phyloP scores from a whole-genome alignment of 306 rosid genomes.

The Canavalia gladiata region DNA sequence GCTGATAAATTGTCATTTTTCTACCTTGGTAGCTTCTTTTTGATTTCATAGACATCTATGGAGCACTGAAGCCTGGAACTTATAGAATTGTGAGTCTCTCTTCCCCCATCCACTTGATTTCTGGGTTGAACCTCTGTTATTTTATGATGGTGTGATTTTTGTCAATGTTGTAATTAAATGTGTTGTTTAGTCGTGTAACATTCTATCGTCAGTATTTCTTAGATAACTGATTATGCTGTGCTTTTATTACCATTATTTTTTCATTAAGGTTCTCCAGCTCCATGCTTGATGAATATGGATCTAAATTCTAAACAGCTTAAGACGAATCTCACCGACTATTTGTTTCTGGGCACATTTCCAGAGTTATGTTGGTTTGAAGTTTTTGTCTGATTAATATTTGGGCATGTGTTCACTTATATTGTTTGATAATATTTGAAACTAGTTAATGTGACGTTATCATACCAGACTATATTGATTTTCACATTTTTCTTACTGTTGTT shows the following conservation, averaged over 20 bases:
- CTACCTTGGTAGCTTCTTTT: conserved; percentile 66
- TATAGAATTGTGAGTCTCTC: conserved; percentile 76
- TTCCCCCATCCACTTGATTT: conserved; percentile 38
- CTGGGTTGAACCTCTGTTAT: conserved; percentile 25
- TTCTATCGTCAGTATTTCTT: conserved; percentile 28
- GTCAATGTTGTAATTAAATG: conserved; percentile 13
- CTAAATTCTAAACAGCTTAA: neutral
- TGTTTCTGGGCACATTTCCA: neutral
- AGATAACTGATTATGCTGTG: neutral
- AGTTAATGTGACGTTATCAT: neutral
- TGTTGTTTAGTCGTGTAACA: conserved; percentile 26
- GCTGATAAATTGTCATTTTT: conserved; percentile 46
- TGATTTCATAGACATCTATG: conserved; percentile 66
- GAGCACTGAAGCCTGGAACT: conserved; percentile 68
- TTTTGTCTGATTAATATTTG: neutral
- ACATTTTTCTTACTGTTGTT: neutral
- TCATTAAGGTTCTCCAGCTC: neutral
- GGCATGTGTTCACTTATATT: conserved; percentile 11
- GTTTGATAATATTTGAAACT: conserved; percentile 3
- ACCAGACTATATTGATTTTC: conserved; percentile 17
- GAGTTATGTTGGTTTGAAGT: conserved; percentile 6
- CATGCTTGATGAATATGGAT: neutral
- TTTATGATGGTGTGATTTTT: conserved; percentile 38
- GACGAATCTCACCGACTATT: neutral
- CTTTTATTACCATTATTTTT: neutral